phyloP scores from a whole-genome alignment of 179 eudicot species.

The Beta macrorhiza region DNA sequence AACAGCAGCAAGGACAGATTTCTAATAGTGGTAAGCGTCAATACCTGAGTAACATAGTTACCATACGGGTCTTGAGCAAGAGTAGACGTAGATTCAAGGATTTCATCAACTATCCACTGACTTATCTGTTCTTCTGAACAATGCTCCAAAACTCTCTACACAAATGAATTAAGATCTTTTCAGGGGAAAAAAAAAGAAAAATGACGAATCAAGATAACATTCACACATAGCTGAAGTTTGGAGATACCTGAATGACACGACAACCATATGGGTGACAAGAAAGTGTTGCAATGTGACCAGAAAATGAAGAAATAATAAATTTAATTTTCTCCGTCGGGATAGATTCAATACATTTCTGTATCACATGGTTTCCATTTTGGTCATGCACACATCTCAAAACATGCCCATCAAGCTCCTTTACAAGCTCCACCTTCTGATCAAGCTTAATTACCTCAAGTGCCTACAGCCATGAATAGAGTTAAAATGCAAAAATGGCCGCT shows the following conservation, averaged over 20 bases:
- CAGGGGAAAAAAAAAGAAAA: neutral
- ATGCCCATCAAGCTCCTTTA: slow-evolving; percentile 80
- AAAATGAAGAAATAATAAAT: slow-evolving; percentile 69
- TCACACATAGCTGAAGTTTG: neutral
- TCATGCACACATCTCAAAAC: slow-evolving; percentile 81
- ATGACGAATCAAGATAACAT: neutral
- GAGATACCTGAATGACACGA: slow-evolving; percentile 83
- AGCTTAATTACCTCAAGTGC: slow-evolving; percentile 89
- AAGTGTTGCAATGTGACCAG: slow-evolving; percentile 64
- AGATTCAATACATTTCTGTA: slow-evolving; percentile 87
- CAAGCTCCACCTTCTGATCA: slow-evolving; percentile 73
- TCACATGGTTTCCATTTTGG: slow-evolving; percentile 94
- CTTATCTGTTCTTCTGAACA: slow-evolving; percentile 59
- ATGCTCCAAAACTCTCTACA: slow-evolving; percentile 84
- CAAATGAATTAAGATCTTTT: neutral
- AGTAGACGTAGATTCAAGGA: slow-evolving; percentile 60
- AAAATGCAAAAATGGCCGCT: neutral
- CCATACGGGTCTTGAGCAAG: slow-evolving; percentile 93
- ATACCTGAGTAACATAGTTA: slow-evolving; percentile 89
- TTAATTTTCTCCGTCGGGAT: slow-evolving; percentile 60
- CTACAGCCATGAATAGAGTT: slow-evolving; percentile 33
- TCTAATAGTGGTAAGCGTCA: neutral
- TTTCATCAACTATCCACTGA: slow-evolving; percentile 64
- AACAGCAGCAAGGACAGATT: neutral
- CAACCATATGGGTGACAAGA: slow-evolving; percentile 95